Base-by-base conservation (phyloP, 805 yeast species). In the Lipomyces yamadae region DNA sequence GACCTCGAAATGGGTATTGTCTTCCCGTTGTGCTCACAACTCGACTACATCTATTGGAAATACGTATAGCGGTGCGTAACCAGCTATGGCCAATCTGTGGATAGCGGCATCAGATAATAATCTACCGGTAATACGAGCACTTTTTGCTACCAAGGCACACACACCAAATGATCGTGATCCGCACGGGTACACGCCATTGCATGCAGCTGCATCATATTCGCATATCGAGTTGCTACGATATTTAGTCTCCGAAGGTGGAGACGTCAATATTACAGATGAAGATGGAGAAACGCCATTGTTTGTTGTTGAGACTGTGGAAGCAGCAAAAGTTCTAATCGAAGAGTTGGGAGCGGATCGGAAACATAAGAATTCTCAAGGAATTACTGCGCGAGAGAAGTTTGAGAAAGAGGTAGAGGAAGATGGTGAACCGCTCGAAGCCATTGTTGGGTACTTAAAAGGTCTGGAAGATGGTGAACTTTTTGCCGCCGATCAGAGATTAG, bases 241-340 rank as follows among this genome's bases (percentile, higher is more conserved):
- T 69, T 80, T 92, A 57, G 76, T 90, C 3, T 72, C 72, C 3
- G 76, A 78, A 24, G 90, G 90, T 7, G 98, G 97, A 5, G 88
- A 95, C 74, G 84, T 92, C 32, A 92, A 95, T 76, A 80, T 93
- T 39, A 86, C 82, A 66, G 99, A 95, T 72, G 79, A 79, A 30
- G 99, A 96, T 71, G 98, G 98, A 1, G 99, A 95, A 74, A 89
- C 98, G 0, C 98, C 99, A 0, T 81, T 95, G 68, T 98, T 94
- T 76, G 96, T 92, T 72, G 91, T 87, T 30, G 99, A 95, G 75
- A 89, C 87, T 63, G 78, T 85, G 0, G 80, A 76, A 1, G 83
- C 86, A 0, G 98, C 97, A 0, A 85, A 83, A 70, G 73, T 82
- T 32, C 79, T 95, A 62, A 82, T 95, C 0, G 91, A 87, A 70